Evolutionary conservation across 2,329 filamentous ascomycete species (phyloP), one percentile per base, ranked within the genome.

Genomic region (Ophiobolus disseminans): DNA sequence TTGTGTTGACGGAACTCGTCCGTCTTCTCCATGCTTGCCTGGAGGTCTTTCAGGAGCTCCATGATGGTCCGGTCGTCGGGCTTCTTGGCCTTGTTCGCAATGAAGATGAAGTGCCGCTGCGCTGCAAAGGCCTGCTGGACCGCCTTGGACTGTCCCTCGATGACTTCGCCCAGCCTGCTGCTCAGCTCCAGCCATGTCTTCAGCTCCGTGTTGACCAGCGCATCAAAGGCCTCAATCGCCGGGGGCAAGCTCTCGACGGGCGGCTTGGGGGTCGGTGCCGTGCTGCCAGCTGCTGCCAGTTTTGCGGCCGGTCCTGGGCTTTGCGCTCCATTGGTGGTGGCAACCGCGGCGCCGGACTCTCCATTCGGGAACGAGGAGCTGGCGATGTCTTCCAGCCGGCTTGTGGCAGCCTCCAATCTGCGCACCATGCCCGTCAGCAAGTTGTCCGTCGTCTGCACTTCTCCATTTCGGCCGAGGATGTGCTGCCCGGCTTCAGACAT

Each of bases 351-450:
- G 30, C 44, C 43, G 11, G 48, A 20, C 9, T 51, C 52, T 45
- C 37, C 50, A 23, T 39, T 50, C 45, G 82, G 85, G 13, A 71
- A 65, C 5, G 76, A 68, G n/a, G 90, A 88, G 59, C 89, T 86
- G 36, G 94, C 93, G 68, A 99, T 96, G 74, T 99, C 94, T 79
- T 99, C 94, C 47, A 99, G 85, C 50, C 94, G 87, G 57, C 91
- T 94, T 42, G 94, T 99, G 30, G 94, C 94, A 73, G 94, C 94
- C 82, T 99, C 94, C 63, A 99, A 89, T 78, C 94, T 99, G 73
- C 60, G 58, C 47, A 79, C 69, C 57, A 75, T 60, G 43, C 50
- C 70, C 49, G 75, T 85, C 73, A 85, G 83, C 67, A 73, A 60
- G 53, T 69, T 75, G 66, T 75, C 58, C 47, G 55, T 55, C 39